Conservation (phyloP, 2,329 filamentous ascomycete genomes). For the Apiospora saccharicola region DNA sequence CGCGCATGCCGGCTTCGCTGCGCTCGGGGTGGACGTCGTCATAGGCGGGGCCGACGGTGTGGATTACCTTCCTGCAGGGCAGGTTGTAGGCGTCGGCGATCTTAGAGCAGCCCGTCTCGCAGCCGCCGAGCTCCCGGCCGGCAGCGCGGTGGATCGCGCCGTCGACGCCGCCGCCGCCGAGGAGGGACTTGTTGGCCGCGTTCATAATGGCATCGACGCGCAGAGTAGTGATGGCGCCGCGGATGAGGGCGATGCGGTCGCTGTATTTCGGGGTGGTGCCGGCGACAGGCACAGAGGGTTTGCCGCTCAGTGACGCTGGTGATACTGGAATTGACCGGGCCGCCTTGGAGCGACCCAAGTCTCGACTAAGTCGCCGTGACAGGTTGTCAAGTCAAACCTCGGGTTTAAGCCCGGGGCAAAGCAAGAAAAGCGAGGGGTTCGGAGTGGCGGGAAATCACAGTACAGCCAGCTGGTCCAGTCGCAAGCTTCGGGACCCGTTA, state of each 20-base stretch:
- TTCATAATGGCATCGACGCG: conserved; percentile 87
- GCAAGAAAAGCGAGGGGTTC: too few relatives aligned
- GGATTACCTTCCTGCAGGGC: conserved; percentile 82
- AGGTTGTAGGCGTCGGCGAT: conserved; percentile 82
- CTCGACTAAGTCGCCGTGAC: neutral
- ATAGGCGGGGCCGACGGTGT: conserved; percentile 89
- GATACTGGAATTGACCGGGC: neutral
- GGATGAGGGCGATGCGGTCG: conserved; percentile 72
- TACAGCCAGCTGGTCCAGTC: too few relatives aligned
- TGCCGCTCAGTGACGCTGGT: neutral
- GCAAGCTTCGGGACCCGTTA: too few relatives aligned
- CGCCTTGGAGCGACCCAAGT: neutral
- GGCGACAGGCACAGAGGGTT: conserved; percentile 26
- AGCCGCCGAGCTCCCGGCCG: conserved; percentile 74
- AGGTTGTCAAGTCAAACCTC: too few relatives aligned
- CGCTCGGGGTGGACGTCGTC: conserved; percentile 46
- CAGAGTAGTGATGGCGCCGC: conserved; percentile 83
- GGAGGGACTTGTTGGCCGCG: conserved; percentile 80
- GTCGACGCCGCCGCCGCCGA: conserved; percentile 91
- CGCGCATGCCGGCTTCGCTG: conserved; percentile 57
- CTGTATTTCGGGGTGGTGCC: conserved; percentile 59
- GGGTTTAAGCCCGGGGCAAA: too few relatives aligned
- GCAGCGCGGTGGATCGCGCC: conserved; percentile 87
- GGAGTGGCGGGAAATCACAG: too few relatives aligned
- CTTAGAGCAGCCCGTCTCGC: conserved; percentile 79